A percentile compares a stretch with the other conserved stretches of the same genome.
These are phyloP conservation scores for Trichosanthes truncata DNA, from an alignment of 306 rosid species.

Conservation along the genomic window DNA sequence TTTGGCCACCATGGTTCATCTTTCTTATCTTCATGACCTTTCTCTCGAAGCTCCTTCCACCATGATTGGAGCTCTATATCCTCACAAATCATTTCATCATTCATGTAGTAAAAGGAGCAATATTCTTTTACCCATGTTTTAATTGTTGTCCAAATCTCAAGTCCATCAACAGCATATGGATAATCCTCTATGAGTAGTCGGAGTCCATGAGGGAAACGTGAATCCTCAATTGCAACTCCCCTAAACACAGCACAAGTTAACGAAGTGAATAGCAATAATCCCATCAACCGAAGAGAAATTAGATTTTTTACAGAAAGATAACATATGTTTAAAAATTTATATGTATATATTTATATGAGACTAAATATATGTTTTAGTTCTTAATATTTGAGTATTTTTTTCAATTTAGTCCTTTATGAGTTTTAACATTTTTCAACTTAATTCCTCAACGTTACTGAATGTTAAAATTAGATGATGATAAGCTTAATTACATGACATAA, in stretches of 20 bases:
- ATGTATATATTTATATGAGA: too few species aligned
- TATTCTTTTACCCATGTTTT: slow-evolving; percentile 43
- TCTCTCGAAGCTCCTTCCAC: slow-evolving; percentile 50
- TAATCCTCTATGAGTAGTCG: slow-evolving; percentile 37
- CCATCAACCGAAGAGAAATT: too few species aligned
- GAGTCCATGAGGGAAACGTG: slow-evolving; percentile 24
- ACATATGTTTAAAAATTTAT: too few species aligned
- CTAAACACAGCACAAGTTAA: slow-evolving; percentile 17
- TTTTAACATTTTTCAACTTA: too few species aligned
- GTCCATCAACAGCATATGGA: slow-evolving; percentile 56
- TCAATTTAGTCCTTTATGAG: too few species aligned
- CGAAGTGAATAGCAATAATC: background rate
- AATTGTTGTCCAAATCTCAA: slow-evolving; percentile 53
- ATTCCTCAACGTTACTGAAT: too few species aligned
- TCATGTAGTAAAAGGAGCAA: slow-evolving; percentile 35
- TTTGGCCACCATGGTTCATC: slow-evolving; percentile 54
- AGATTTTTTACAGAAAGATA: too few species aligned
- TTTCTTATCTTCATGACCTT: slow-evolving; percentile 56
- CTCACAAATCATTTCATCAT: slow-evolving; percentile 12
- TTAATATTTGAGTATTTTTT: too few species aligned
- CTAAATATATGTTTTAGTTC: too few species aligned
- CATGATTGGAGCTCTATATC: slow-evolving; percentile 43
- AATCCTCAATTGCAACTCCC: slow-evolving; percentile 42
- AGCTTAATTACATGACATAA: too few species aligned
- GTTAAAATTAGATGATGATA: too few species aligned